These are phyloP conservation scores for Tetrahymena borealis DNA, from an alignment of 73 alveolate genomes.

Conservation along the genomic window DNA sequence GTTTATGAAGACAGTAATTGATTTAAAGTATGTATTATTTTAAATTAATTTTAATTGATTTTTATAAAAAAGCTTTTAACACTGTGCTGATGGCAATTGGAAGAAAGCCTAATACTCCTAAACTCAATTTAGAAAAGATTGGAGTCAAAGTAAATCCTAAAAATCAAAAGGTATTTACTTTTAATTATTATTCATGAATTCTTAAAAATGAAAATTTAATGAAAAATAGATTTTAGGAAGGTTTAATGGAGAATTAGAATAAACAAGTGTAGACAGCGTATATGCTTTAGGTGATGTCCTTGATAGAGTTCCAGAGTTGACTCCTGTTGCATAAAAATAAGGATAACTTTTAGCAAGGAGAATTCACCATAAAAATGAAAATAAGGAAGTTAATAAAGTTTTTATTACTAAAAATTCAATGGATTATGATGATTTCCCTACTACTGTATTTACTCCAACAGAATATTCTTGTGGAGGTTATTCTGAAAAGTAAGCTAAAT, in stretches of 20 bases:
- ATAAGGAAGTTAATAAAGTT: neutral
- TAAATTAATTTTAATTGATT: neutral
- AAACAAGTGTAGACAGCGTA: constrained; percentile 48
- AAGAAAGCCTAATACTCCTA: constrained; percentile 77
- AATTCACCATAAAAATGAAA: constrained; percentile 20
- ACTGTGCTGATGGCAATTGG: constrained; percentile 95
- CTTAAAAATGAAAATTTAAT: neutral
- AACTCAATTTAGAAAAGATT: constrained; percentile 62
- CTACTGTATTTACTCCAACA: constrained; percentile 78
- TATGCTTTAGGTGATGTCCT: constrained; percentile 67
- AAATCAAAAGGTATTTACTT: constrained; percentile 60
- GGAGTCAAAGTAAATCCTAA: constrained; percentile 73
- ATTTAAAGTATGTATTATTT: neutral
- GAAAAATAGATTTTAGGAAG: neutral
- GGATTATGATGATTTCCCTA: constrained; percentile 78
- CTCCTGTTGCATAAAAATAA: constrained; percentile 64
- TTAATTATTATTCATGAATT: constrained; percentile 53
- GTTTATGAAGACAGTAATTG: constrained; percentile 32
- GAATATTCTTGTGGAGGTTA: constrained; percentile 86
- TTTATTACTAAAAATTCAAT: constrained; percentile 33
- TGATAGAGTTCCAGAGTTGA: constrained; percentile 61
- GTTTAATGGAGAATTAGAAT: constrained; percentile 42
- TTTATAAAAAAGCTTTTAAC: constrained; percentile 42
- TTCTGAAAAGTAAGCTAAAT: constrained; percentile 76
- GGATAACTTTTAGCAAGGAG: constrained; percentile 65